A percentile compares a stretch with the other conserved stretches of the same genome.
Conservation (phyloP, 2,329 filamentous ascomycete species). For the Talaromyces sp. region DNA sequence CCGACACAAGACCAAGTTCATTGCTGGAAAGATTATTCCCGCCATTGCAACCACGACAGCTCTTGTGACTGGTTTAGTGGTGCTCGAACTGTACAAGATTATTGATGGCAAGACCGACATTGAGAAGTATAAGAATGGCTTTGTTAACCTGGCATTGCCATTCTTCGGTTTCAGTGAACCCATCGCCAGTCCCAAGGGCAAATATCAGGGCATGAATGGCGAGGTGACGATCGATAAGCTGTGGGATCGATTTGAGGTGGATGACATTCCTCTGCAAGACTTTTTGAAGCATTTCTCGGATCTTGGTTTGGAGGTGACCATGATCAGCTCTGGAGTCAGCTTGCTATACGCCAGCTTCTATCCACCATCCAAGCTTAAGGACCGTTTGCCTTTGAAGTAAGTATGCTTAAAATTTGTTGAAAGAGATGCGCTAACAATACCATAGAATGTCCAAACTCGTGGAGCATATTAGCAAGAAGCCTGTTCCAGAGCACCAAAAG, state of each 20-base stretch:
- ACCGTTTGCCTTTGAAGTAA: slow-evolving; percentile 69
- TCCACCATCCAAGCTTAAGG: slow-evolving; percentile 75
- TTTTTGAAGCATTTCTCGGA: slow-evolving; percentile 78
- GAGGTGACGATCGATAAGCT: slow-evolving; percentile 87
- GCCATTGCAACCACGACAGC: slow-evolving; percentile 97
- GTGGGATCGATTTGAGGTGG: slow-evolving; percentile 94
- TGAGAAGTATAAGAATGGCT: slow-evolving; percentile 99
- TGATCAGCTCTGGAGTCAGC: slow-evolving; percentile 97
- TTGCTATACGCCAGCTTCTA: slow-evolving; percentile 94
- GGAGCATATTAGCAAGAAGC: slow-evolving; percentile 85
- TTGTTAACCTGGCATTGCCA: slow-evolving; percentile 90
- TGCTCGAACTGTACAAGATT: slow-evolving; percentile 93
- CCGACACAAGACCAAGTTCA: slow-evolving; percentile 98
- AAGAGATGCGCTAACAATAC: slow-evolving; percentile 27
- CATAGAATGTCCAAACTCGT: slow-evolving; percentile 80
- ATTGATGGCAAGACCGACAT: slow-evolving; percentile 94
- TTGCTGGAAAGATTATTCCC: slow-evolving; percentile 98
- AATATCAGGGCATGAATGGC: slow-evolving; percentile 74
- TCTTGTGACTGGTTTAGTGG: slow-evolving; percentile 86
- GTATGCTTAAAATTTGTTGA: slow-evolving; percentile 30
- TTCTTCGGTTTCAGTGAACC: slow-evolving; percentile 99
- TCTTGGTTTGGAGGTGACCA: slow-evolving; percentile 76
- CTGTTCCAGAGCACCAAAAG: slow-evolving; percentile 84
- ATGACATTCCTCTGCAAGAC: slow-evolving; percentile 78
- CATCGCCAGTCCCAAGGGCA: slow-evolving; percentile 88